Conservation (phyloP, 768 basidiomycete genomes). For the Tulasnella sp. region DNA sequence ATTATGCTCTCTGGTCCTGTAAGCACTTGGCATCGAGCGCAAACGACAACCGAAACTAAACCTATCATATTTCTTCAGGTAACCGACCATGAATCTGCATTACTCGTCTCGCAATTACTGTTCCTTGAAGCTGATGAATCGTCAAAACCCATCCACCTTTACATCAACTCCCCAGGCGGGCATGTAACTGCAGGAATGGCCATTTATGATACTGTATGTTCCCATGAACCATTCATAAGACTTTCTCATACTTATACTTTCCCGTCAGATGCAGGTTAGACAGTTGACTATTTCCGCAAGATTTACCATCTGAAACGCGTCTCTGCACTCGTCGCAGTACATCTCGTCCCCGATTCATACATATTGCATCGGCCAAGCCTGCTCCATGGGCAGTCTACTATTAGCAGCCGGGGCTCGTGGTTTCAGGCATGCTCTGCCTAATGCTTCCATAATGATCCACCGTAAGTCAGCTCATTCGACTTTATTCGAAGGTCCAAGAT, state of each 20-base stretch:
- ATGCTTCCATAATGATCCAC: conserved; percentile 97
- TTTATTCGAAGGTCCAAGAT: background rate
- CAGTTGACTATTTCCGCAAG: background rate
- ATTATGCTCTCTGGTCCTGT: conserved; percentile 94
- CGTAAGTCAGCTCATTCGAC: conserved; percentile 58
- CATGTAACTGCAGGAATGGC: conserved; percentile 93
- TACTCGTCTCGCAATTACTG: conserved; percentile 84
- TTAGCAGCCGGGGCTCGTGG: conserved; percentile 85
- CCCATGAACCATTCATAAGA: conserved; percentile 6
- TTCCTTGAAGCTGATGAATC: conserved; percentile 96
- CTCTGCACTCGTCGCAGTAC: conserved; percentile 46
- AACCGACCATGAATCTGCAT: conserved; percentile 77
- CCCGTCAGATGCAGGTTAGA: conserved; percentile 59
- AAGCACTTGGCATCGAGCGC: conserved; percentile 28
- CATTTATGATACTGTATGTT: conserved; percentile 88
- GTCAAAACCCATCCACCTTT: conserved; percentile 87
- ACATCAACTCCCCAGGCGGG: conserved; percentile 95
- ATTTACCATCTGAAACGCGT: background rate
- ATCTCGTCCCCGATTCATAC: conserved; percentile 93
- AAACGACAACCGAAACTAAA: background rate
- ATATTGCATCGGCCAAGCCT: conserved; percentile 91
- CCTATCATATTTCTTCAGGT: conserved; percentile 45
- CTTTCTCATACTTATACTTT: background rate
- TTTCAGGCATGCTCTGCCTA: conserved; percentile 84
- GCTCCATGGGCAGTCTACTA: conserved; percentile 91